Percentiles rank a stretch among this genome's conserved stretches.
These are phyloP conservation scores for Neocatenulostroma microsporum DNA, from an alignment of 2,329 filamentous ascomycete genomes.

Conservation along the genomic window DNA sequence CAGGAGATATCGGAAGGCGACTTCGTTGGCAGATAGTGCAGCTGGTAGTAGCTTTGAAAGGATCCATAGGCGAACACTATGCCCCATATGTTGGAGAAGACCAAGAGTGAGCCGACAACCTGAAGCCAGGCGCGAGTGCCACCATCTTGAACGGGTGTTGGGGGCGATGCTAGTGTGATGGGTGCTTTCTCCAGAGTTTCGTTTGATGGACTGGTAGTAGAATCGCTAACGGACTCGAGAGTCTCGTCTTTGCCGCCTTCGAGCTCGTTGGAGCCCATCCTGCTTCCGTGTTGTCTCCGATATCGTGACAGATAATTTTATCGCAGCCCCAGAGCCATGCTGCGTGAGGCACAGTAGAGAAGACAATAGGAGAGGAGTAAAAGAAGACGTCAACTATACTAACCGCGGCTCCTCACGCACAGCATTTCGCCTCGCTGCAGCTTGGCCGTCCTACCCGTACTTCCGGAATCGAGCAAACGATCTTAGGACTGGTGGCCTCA, in stretches of 20 bases:
- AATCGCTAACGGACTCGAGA: not conserved
- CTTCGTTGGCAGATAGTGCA: slow-evolving; percentile 20
- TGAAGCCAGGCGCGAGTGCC: slow-evolving; percentile 25
- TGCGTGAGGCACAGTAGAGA: not conserved
- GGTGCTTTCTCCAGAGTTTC: not conserved
- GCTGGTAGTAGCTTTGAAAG: slow-evolving; percentile 32
- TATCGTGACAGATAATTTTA: not conserved
- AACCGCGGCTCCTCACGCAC: not conserved
- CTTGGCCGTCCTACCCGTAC: not conserved
- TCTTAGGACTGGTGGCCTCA: too few relatives aligned
- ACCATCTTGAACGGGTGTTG: slow-evolving; percentile 14
- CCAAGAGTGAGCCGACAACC: slow-evolving; percentile 22
- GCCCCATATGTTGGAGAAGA: slow-evolving; percentile 29
- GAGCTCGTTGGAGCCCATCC: slow-evolving; percentile 2
- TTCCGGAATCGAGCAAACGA: too few relatives aligned
- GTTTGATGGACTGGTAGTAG: not conserved
- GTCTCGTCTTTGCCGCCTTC: not conserved
- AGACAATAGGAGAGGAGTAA: not conserved
- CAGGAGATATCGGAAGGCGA: slow-evolving; percentile 30
- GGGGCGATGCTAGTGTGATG: not conserved
- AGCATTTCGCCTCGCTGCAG: not conserved
- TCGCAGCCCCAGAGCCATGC: not conserved
- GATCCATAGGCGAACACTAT: slow-evolving; percentile 33
- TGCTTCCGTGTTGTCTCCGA: not conserved
- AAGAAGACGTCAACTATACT: too few relatives aligned